Conservation (phyloP, 768 basidiomycete species). For the Leccinum longicurvipes region DNA sequence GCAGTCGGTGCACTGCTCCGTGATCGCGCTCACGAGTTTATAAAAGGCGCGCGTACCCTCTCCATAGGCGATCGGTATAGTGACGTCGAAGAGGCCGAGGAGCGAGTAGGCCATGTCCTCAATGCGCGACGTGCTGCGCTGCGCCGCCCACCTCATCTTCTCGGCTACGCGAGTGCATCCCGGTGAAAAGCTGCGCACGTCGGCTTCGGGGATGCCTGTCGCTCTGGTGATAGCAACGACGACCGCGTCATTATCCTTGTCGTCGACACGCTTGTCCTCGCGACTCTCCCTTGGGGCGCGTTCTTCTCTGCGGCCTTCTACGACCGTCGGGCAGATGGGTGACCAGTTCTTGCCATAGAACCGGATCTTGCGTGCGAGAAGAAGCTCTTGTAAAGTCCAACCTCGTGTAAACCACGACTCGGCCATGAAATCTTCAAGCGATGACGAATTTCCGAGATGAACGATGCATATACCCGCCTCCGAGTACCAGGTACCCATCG, state of each 20-base stretch:
- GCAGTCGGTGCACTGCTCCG: conserved; percentile 15
- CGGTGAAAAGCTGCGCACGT: conserved; percentile 21
- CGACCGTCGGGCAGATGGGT: conserved; percentile 14
- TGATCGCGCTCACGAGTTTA: conserved; percentile 18
- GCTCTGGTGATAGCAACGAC: conserved; percentile 13
- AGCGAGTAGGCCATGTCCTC: conserved; percentile 26
- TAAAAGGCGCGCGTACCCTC: conserved; percentile 22
- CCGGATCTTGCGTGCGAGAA: conserved; percentile 21
- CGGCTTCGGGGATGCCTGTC: conserved; percentile 20
- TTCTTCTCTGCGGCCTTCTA: conserved; percentile 19
- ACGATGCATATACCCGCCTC: conserved; percentile 23
- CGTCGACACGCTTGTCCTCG: conserved; percentile 20
- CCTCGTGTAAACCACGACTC: conserved; percentile 25
- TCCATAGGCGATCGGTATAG: conserved; percentile 22
- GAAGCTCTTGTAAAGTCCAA: conserved; percentile 25
- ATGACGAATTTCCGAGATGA: conserved; percentile 20
- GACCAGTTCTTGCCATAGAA: conserved; percentile 25
- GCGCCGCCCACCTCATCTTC: conserved; percentile 26
- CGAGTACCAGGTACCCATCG: conserved; percentile 23
- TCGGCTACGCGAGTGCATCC: conserved; percentile 17
- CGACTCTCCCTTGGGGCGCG: conserved; percentile 1
- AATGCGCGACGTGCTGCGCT: conserved; percentile 19
- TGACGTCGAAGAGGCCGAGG: conserved; percentile 22
- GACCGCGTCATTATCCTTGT: conserved; percentile 20
- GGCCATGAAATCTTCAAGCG: conserved; percentile 19